phyloP scores from a whole-genome alignment of 495 filamentous ascomycete genomes.

The Lasiosphaeria hispida region DNA sequence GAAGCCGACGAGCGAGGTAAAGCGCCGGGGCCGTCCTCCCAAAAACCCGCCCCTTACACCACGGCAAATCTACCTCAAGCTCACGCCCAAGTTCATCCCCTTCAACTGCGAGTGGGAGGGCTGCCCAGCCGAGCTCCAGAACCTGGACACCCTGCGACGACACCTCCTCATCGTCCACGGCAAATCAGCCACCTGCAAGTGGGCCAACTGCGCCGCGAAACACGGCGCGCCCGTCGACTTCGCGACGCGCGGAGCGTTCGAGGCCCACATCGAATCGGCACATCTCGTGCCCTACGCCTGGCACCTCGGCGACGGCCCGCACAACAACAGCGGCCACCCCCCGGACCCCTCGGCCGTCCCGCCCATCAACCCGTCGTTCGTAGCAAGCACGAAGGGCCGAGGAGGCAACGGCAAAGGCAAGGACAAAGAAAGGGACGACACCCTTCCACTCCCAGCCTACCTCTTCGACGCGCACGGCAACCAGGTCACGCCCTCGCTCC shows the following conservation, averaged over 20 bases:
- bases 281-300: slow-evolving; percentile 62
- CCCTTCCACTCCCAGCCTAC: slow-evolving; percentile 34
- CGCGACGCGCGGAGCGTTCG: slow-evolving; percentile 44
- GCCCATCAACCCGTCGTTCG: background rate
- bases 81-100: slow-evolving; percentile 25
- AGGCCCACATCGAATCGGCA: slow-evolving; percentile 55
- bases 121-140: slow-evolving; percentile 72
- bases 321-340: slow-evolving; percentile 28
- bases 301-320: slow-evolving; percentile 63
- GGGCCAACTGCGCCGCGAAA: slow-evolving; percentile 31
- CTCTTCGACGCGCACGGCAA: slow-evolving; percentile 39
- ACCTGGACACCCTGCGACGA: slow-evolving; percentile 64
- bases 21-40: slow-evolving; percentile 21
- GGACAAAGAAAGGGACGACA: slow-evolving; percentile 11
- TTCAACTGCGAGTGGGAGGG: slow-evolving; percentile 39
- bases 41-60: slow-evolving; percentile 23
- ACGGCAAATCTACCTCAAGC: slow-evolving; percentile 23
- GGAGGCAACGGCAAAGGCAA: too few relatives aligned
- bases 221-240: slow-evolving; percentile 16
- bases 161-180: slow-evolving; percentile 62
- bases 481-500: slow-evolving; percentile 46
- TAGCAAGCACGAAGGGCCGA: too few relatives aligned
- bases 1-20: slow-evolving; percentile 17
- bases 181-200: slow-evolving; percentile 31
- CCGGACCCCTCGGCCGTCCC: background rate